A percentile compares a stretch with the other conserved stretches of the same genome.
phyloP scores from a whole-genome alignment of 2,329 filamentous ascomycete species.

The Capronia epimyces region DNA sequence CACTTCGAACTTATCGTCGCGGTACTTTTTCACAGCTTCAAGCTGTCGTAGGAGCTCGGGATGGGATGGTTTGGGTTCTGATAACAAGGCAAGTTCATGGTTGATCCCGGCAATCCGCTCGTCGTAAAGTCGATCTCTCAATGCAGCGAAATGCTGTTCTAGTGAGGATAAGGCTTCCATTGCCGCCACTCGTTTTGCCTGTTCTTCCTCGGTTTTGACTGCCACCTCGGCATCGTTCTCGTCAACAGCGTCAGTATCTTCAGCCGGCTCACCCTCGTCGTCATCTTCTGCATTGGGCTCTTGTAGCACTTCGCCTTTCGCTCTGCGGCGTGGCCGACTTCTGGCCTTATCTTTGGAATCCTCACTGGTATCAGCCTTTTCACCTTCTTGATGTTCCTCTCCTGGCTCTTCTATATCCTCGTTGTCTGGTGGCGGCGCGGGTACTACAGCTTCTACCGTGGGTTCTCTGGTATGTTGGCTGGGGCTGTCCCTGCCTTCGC shows the following conservation, averaged over 20 bases:
- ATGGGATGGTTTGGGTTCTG: conserved; percentile 61
- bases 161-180: conserved; percentile 73
- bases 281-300: conserved; percentile 43
- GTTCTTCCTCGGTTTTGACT: conserved; percentile 51
- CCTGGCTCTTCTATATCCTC: conserved; percentile 49
- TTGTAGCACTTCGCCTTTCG: conserved; percentile 36
- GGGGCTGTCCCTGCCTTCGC: conserved; percentile 27
- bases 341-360: conserved; percentile 42
- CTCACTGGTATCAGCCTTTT: conserved; percentile 62
- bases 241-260: conserved; percentile 44
- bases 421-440: conserved; percentile 33
- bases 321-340: conserved; percentile 40
- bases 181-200: conserved; percentile 71
- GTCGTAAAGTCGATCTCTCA: conserved; percentile 76
- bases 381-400: conserved; percentile 35
- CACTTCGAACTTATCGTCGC: conserved; percentile 71
- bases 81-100: conserved; percentile 57
- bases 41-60: conserved; percentile 88
- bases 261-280: conserved; percentile 47
- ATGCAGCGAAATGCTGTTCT: conserved; percentile 80
- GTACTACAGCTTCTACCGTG: conserved; percentile 32
- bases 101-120: conserved; percentile 81
- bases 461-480: conserved; percentile 31
- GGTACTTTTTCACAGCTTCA: conserved; percentile 74
- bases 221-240: conserved; percentile 38